A percentile compares a stretch with the other conserved stretches of the same genome.
Evolutionary conservation across 2,329 filamentous ascomycete species (phyloP).

Genomic region (Fusarium nygamai): DNA sequence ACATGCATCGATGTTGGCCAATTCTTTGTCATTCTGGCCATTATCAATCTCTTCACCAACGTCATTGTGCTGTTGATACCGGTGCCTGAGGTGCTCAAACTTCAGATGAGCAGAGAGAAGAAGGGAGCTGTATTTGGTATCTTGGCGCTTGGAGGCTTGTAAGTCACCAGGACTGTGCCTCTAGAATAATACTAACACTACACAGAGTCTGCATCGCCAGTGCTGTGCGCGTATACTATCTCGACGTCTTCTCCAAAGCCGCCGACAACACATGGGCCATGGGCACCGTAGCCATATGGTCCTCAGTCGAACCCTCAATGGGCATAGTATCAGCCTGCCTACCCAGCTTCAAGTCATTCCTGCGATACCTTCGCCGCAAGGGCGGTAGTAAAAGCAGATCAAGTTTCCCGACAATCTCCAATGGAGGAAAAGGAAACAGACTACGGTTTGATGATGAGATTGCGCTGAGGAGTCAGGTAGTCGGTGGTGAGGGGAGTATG

Average conservation of each 20-base stretch:
- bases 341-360: slow-evolving; percentile 11
- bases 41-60: slow-evolving; percentile 4
- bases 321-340: slow-evolving; percentile 16
- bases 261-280: slow-evolving; percentile 9
- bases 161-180: fast-evolving
- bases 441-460: slow-evolving; percentile 5
- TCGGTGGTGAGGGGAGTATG: slow-evolving; percentile 6
- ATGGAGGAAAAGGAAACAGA: not conserved
- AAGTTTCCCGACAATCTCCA: not conserved
- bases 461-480: slow-evolving; percentile 2
- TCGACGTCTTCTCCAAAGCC: not conserved
- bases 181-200: not conserved
- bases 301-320: slow-evolving; percentile 12
- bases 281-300: slow-evolving; percentile 20
- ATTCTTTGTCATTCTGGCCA: slow-evolving; percentile 7
- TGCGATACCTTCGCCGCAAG: not conserved
- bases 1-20: slow-evolving; percentile 2
- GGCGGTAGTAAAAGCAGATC: not conserved
- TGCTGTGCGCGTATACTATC: slow-evolving; percentile 8
- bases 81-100: not conserved
- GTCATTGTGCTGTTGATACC: slow-evolving; percentile 8
- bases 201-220: slow-evolving; percentile 13
- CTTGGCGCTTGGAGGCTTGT: slow-evolving; percentile 18
- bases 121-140: slow-evolving; percentile 12
- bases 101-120: slow-evolving; percentile 15